Evolutionary conservation across 306 rosid genomes (phyloP).

Genomic region (Quercus berberidifolia): DNA sequence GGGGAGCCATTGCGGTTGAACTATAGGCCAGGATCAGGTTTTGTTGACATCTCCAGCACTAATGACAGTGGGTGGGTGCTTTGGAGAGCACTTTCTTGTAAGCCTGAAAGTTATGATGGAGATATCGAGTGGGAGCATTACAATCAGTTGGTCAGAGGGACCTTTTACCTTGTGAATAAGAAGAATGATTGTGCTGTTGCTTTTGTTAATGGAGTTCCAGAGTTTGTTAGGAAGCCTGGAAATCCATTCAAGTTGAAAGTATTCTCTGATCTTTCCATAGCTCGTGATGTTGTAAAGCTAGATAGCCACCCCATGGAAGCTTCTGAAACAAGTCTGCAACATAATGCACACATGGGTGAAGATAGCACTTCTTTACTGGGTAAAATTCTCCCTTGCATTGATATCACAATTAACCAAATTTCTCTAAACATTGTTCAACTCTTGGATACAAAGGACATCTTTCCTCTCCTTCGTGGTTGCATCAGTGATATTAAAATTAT

Average conservation of each 20-base stretch:
- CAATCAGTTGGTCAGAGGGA: constrained; percentile 51
- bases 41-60: constrained; percentile 64
- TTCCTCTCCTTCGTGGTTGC: constrained; percentile 65
- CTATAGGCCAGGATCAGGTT: constrained; percentile 64
- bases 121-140: constrained; percentile 59
- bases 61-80: constrained; percentile 55
- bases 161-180: constrained; percentile 72
- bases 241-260: constrained; percentile 86
- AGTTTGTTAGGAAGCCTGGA: constrained; percentile 87
- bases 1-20: constrained; percentile 79
- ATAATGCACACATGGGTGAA: constrained; percentile 24
- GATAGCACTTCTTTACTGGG: constrained; percentile 32
- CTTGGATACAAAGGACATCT: constrained; percentile 50
- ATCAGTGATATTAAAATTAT: constrained; percentile 49
- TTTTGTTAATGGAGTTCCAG: constrained; percentile 72
- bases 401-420: constrained; percentile 49
- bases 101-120: constrained; percentile 44
- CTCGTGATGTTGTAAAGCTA: constrained; percentile 34
- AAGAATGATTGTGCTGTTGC: constrained; percentile 80
- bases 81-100: constrained; percentile 58
- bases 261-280: constrained; percentile 38
- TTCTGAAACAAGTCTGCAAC: constrained; percentile 30
- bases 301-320: constrained; percentile 39
- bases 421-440: constrained; percentile 68
- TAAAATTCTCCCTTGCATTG: constrained; percentile 53